phyloP scores from a whole-genome alignment of 441 rosid genomes.

The Populus tomentosa region DNA sequence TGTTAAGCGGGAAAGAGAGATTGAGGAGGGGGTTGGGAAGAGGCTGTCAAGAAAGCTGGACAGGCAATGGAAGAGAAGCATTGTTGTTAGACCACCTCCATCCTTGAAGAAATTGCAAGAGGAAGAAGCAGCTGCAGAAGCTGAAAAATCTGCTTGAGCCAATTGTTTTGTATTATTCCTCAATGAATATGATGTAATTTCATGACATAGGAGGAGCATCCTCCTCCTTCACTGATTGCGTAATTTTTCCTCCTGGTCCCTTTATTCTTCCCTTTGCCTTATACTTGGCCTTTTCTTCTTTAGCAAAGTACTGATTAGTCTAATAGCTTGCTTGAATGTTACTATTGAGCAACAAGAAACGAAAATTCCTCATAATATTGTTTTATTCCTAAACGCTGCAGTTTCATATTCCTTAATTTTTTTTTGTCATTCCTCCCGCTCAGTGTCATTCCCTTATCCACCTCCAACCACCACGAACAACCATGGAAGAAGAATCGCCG shows the following conservation, averaged over 20 bases:
- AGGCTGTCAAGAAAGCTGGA: slow-evolving; percentile 88
- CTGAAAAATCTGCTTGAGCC: slow-evolving; percentile 58
- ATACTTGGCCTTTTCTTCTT: not conserved
- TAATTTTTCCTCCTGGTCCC: not conserved
- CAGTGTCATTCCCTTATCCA: not conserved
- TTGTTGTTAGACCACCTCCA: slow-evolving; percentile 76
- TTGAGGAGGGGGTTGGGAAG: slow-evolving; percentile 76
- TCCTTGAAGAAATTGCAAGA: slow-evolving; percentile 61
- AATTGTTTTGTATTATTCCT: not conserved
- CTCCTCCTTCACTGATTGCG: not conserved
- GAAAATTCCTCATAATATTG: not conserved
- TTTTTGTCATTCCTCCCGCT: not conserved
- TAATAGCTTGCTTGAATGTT: no score
- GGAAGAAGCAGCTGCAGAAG: slow-evolving; percentile 84
- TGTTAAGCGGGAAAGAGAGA: slow-evolving; percentile 77
- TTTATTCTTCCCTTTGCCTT: not conserved
- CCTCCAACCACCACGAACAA: not conserved
- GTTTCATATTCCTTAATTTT: not conserved
- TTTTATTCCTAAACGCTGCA: not conserved
- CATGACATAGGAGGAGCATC: not conserved
- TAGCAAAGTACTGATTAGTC: not conserved
- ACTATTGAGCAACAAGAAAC: no score
- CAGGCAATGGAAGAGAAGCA: slow-evolving; percentile 82
- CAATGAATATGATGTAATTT: not conserved
- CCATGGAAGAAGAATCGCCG: slow-evolving; percentile 37